Conservation (phyloP, 805 yeast genomes). For the Schwanniomyces polymorphus region DNA sequence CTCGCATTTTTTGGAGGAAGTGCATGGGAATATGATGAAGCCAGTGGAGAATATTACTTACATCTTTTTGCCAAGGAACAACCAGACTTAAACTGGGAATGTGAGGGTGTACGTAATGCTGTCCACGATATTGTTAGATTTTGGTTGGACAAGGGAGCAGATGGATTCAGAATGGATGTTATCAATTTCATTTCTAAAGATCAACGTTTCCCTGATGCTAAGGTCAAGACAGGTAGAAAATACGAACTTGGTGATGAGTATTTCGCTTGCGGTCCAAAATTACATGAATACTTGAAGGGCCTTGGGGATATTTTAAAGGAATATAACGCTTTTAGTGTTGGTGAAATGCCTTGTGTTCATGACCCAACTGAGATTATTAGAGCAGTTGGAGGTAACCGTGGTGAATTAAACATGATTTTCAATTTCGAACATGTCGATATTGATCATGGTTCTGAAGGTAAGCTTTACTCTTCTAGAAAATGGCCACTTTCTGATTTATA, state of each 20-base stretch:
- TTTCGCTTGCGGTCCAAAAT: constrained; percentile 1
- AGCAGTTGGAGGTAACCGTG: constrained; percentile 15
- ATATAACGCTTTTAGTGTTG: constrained; percentile 1
- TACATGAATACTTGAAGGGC: constrained; percentile 1
- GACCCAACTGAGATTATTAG: constrained; percentile 8
- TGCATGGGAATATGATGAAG: constrained; percentile 53
- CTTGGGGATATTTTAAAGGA: neutral
- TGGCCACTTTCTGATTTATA: constrained; percentile 9
- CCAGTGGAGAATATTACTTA: constrained; percentile 16
- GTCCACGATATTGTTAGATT: constrained; percentile 18
- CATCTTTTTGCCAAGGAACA: constrained; percentile 19
- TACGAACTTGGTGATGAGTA: neutral
- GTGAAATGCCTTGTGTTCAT: constrained; percentile 1
- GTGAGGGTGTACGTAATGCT: constrained; percentile 19
- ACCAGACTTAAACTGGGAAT: constrained; percentile 23
- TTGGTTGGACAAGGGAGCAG: constrained; percentile 19
- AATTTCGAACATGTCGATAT: constrained; percentile 15
- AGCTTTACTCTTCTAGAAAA: constrained; percentile 4
- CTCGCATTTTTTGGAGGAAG: constrained; percentile 50
- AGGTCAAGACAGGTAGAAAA: neutral
- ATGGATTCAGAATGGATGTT: constrained; percentile 9
- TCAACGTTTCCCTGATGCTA: constrained; percentile 1
- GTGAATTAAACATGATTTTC: constrained; percentile 21
- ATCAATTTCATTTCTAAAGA: constrained; percentile 8
- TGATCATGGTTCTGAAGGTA: constrained; percentile 8